A percentile compares a stretch with the other conserved stretches of the same genome.
These are phyloP conservation scores for Fusarium siculi DNA, from an alignment of 2,329 filamentous ascomycete genomes.

Conservation along the genomic window DNA sequence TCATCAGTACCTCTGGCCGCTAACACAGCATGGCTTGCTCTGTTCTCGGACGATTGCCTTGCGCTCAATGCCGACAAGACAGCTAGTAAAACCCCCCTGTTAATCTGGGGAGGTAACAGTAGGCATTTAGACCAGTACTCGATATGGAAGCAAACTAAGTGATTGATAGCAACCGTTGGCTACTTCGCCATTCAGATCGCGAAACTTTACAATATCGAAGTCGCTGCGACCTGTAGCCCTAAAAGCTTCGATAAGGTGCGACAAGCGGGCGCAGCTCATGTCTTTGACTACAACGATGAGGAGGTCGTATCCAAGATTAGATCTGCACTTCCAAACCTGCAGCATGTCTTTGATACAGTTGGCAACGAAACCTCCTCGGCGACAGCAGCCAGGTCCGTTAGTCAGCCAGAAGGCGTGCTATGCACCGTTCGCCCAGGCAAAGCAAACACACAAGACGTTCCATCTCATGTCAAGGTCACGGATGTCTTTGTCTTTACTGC, in stretches of 20 bases:
- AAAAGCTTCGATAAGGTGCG: slow-evolving; percentile 46
- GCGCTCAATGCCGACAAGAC: slow-evolving; percentile 34
- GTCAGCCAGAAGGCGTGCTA: slow-evolving; percentile 37
- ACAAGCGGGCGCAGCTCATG: slow-evolving; percentile 46
- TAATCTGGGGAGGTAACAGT: slow-evolving; percentile 57
- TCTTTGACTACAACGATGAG: slow-evolving; percentile 54
- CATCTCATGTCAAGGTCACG: slow-evolving; percentile 47
- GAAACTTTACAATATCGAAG: slow-evolving; percentile 42
- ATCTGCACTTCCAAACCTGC: slow-evolving; percentile 43
- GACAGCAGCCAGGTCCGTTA: slow-evolving; percentile 44
- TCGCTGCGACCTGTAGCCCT: slow-evolving; percentile 50
- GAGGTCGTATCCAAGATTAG: slow-evolving; percentile 50
- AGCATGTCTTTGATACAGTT: slow-evolving; percentile 55
- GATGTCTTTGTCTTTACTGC: slow-evolving; percentile 57
- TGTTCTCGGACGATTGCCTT: slow-evolving; percentile 52
- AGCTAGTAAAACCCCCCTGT: slow-evolving; percentile 26
- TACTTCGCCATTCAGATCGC: slow-evolving; percentile 48
- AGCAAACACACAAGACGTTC: slow-evolving; percentile 50
- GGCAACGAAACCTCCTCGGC: slow-evolving; percentile 50
- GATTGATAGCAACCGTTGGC: slow-evolving; percentile 18
- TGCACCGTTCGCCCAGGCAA: slow-evolving; percentile 57
- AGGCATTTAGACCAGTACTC: fast-evolving
- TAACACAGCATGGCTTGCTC: slow-evolving; percentile 51
- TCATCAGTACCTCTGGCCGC: slow-evolving; percentile 52
- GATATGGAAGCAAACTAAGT: fast-evolving